Conservation (phyloP, 179 eudicot genomes). For the Corrigiola litoralis region DNA sequence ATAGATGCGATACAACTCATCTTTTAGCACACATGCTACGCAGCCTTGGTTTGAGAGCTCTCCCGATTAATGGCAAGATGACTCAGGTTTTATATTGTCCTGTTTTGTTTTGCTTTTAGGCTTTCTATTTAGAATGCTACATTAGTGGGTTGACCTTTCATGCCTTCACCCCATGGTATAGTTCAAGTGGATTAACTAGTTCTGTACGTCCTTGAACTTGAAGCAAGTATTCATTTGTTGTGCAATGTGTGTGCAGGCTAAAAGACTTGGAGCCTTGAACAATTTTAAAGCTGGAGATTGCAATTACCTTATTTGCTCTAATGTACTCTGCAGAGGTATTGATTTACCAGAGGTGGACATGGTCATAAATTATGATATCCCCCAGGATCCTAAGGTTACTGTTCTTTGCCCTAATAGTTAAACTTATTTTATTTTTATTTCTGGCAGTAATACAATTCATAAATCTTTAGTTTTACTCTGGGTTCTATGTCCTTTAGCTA, state of each 20-base stretch:
- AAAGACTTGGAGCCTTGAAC: slow-evolving; percentile 80
- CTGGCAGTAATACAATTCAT: too few relatives aligned
- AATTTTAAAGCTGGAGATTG: slow-evolving; percentile 84
- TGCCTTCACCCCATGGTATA: not conserved
- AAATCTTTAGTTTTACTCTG: too few relatives aligned
- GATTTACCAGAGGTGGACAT: slow-evolving; percentile 72
- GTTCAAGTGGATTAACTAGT: not conserved
- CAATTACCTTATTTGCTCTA: slow-evolving; percentile 58
- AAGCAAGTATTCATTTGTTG: not conserved
- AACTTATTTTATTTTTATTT: too few relatives aligned
- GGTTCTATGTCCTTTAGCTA: too few relatives aligned
- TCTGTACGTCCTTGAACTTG: not conserved
- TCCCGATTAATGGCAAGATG: slow-evolving; percentile 79
- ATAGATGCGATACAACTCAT: slow-evolving; percentile 63
- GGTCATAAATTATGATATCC: slow-evolving; percentile 79
- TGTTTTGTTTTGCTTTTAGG: not conserved
- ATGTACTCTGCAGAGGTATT: slow-evolving; percentile 81
- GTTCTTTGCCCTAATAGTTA: too few relatives aligned
- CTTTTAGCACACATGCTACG: slow-evolving; percentile 63
- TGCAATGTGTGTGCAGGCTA: slow-evolving; percentile 37
- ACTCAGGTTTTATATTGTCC: slow-evolving; percentile 63
- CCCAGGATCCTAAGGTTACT: slow-evolving; percentile 11
- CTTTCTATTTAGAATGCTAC: not conserved
- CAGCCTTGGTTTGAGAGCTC: slow-evolving; percentile 73
- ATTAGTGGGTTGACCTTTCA: not conserved